Conservation (phyloP, 1,139 yeast species). For the Yamadazyma blattariae region DNA sequence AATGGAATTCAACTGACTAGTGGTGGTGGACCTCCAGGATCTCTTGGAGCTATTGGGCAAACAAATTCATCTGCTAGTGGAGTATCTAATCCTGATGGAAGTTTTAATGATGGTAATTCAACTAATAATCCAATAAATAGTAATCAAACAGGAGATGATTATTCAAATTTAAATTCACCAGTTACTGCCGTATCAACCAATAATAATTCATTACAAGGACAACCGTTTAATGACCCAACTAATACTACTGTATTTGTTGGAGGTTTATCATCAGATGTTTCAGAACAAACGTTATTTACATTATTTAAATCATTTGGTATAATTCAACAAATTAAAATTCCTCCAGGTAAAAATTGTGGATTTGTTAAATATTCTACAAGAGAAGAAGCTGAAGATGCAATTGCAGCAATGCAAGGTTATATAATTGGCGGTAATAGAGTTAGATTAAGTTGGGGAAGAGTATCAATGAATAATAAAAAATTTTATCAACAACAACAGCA, state of each 20-base stretch:
- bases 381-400: slow-evolving; percentile 86
- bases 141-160: slow-evolving; percentile 1
- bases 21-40: not conserved
- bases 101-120: not conserved
- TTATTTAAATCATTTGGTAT: slow-evolving; percentile 83
- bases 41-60: not conserved
- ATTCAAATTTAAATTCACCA: slow-evolving; percentile 3
- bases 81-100: not conserved
- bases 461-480: slow-evolving; percentile 31
- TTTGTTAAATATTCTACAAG: slow-evolving; percentile 80
- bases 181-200: not conserved
- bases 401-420: slow-evolving; percentile 89
- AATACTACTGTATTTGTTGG: slow-evolving; percentile 96
- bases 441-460: slow-evolving; percentile 87
- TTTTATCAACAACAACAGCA: slow-evolving; percentile 35
- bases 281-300: slow-evolving; percentile 71
- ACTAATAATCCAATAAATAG: slow-evolving; percentile 3
- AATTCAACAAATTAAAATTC: slow-evolving; percentile 82
- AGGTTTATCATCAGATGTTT: slow-evolving; percentile 73
- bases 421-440: slow-evolving; percentile 84
- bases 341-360: slow-evolving; percentile 92
- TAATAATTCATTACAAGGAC: slow-evolving; percentile 8
- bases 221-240: slow-evolving; percentile 65
- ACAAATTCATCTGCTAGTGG: not conserved
- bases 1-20: not conserved